These are phyloP conservation scores for Mycena alexandri DNA, from an alignment of 768 basidiomycete species.

Conservation along the genomic window DNA sequence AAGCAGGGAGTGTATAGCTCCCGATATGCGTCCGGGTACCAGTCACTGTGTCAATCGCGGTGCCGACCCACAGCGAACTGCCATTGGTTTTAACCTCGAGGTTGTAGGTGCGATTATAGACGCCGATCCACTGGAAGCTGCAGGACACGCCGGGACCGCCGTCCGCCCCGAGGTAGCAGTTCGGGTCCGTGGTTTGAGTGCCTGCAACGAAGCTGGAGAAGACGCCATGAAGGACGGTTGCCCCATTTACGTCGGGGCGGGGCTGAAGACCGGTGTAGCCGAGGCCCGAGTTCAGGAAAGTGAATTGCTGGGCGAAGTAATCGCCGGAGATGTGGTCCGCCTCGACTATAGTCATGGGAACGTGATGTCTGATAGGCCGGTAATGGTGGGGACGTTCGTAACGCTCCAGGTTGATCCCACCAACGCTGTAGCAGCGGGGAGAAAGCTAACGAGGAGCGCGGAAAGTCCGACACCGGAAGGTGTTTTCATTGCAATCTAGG, in stretches of 20 bases:
- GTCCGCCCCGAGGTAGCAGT: slow-evolving; percentile 31
- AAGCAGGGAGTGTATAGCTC: slow-evolving; percentile 17
- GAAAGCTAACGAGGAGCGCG: background rate
- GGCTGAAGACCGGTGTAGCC: slow-evolving; percentile 30
- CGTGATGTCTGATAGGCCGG: slow-evolving; percentile 30
- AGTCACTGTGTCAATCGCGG: slow-evolving; percentile 26
- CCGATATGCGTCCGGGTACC: slow-evolving; percentile 23
- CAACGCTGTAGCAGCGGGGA: background rate
- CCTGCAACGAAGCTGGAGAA: slow-evolving; percentile 32
- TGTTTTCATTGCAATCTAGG: too few relatives aligned
- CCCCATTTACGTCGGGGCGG: slow-evolving; percentile 1
- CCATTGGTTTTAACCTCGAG: background rate
- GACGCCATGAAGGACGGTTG: slow-evolving; percentile 12
- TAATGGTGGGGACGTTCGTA: slow-evolving; percentile 23
- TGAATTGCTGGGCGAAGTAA: slow-evolving; percentile 34
- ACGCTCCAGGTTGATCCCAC: slow-evolving; percentile 11
- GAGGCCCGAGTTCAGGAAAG: slow-evolving; percentile 8
- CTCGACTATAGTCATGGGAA: slow-evolving; percentile 32
- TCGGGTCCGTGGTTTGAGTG: slow-evolving; percentile 17
- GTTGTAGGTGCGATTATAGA: slow-evolving; percentile 25
- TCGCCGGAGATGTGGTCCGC: slow-evolving; percentile 31
- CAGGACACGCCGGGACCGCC: slow-evolving; percentile 33
- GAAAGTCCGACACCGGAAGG: too few relatives aligned
- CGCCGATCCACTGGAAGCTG: slow-evolving; percentile 28
- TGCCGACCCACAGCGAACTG: slow-evolving; percentile 13